Evolutionary conservation across 768 basidiomycete genomes (phyloP).

Genomic region (Podaxis rugospora): DNA sequence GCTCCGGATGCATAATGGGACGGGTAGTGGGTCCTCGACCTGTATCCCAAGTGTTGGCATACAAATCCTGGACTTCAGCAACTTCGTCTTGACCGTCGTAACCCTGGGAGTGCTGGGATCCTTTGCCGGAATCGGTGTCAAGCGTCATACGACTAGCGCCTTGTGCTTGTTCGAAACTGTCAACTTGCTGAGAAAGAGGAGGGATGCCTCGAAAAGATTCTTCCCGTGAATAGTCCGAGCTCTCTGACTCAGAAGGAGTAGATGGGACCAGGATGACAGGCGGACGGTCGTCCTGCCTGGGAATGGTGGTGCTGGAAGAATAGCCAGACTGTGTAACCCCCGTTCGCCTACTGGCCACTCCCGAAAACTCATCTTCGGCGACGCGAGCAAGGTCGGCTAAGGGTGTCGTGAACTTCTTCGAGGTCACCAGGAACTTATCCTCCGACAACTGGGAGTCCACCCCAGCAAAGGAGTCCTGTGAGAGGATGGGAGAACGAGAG

Average conservation of each 20-base stretch:
- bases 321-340: not conserved
- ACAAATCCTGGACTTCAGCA: conserved; percentile 8
- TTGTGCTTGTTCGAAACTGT: conserved; percentile 7
- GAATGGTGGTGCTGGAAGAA: not conserved
- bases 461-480: conserved; percentile 64
- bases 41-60: not conserved
- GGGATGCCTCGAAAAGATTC: not conserved
- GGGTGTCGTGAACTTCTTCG: conserved; percentile 52
- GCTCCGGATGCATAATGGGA: not conserved
- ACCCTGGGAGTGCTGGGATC: conserved; percentile 16
- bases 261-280: conserved; percentile 39
- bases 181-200: conserved; percentile 16
- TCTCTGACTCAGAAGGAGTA: conserved; percentile 47
- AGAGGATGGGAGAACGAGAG: conserved; percentile 23
- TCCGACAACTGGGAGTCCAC: conserved; percentile 44
- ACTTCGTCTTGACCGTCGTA: conserved; percentile 10
- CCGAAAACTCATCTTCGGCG: conserved; percentile 14
- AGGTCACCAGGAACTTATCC: conserved; percentile 37
- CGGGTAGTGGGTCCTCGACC: not conserved
- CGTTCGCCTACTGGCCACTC: not conserved
- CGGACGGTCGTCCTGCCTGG: conserved; percentile 10
- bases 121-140: conserved; percentile 16
- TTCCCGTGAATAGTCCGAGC: conserved; percentile 11
- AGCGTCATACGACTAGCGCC: conserved; percentile 12
- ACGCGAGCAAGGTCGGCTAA: conserved; percentile 47